Base-by-base conservation (phyloP, 1,284 basidiomycete genomes). In the Amylostereum areolatum region DNA sequence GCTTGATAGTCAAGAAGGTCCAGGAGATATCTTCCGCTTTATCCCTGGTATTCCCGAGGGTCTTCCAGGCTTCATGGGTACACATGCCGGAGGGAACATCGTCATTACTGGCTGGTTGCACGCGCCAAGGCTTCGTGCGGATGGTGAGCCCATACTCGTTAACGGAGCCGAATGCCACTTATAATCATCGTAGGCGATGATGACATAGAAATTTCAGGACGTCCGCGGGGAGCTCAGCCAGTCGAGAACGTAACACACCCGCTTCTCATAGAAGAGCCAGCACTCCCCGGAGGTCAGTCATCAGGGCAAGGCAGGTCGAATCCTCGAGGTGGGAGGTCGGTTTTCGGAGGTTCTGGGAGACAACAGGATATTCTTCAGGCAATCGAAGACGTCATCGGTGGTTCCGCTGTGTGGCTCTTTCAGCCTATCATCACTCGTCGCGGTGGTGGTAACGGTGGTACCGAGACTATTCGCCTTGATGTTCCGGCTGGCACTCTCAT, bases 331-430 rank as follows among this genome's bases (percentile, higher is more conserved):
- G 74, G 83, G 28, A 52, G 59, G 50, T 68, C 80, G 30, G 61
- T 78, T 28, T 25, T 18, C 41, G 5, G 6, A 28, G 10, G 66
- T 73, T 4, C 69, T 72, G 35, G 74, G 72, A n/a, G n/a, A n/a
- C 73, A 76, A 50, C 67, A 75, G 27, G 85, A 89, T 47, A 71
- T 92, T 46, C 68, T 92, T 27, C 85, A 90, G 47, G 85, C 84
- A 27, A 82, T 97, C 35, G 87, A 94, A 57, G 83, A 88, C 46
- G 78, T 92, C 46, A 84, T 94, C 47, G 91, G 89, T 1, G 84
- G 81, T 11, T 85, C 89, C 28, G 88, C 90, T 10, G 74, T 89
- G 27, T 90, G 93, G 59, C 72, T 95, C 49, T 80, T 96, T 57
- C 89, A 95, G 54, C 86, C 88, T 52, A 75, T 94, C 40, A 74